Evolutionary conservation across 1,139 yeast species (phyloP).

Genomic region (Yamadazyma mexicana): DNA sequence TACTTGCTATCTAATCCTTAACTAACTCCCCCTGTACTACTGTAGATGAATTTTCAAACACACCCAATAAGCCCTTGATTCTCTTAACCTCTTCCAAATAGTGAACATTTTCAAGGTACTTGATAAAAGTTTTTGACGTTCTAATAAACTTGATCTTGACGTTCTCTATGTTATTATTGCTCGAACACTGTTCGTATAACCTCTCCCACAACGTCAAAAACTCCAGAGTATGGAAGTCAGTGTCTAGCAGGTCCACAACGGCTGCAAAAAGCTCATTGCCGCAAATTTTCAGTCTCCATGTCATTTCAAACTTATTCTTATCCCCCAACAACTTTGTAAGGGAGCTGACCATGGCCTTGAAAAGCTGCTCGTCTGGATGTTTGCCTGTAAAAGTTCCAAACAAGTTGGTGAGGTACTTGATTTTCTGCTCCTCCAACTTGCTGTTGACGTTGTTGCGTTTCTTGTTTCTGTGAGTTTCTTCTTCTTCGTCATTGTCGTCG

Average conservation of each 20-base stretch:
- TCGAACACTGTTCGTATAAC: conserved; percentile 33
- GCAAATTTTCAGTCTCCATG: conserved; percentile 61
- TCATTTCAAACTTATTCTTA: conserved; percentile 32
- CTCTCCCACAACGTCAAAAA: conserved; percentile 24
- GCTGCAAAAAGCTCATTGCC: conserved; percentile 36
- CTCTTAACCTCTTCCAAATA: conserved; percentile 14
- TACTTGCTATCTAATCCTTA: conserved; percentile 1
- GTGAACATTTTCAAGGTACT: conserved; percentile 16
- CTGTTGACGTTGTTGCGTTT: conserved; percentile 13
- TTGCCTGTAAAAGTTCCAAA: conserved; percentile 26
- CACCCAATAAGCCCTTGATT: conserved; percentile 24
- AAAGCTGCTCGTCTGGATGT: conserved; percentile 19
- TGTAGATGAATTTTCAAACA: conserved; percentile 32
- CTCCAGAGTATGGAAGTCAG: conserved; percentile 11
- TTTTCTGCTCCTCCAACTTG: conserved; percentile 39
- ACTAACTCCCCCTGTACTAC: conserved; percentile 31
- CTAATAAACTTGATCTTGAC: conserved; percentile 55
- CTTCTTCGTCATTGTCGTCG: conserved; percentile 30
- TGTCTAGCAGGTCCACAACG: conserved; percentile 13
- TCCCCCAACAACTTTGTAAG: conserved; percentile 22
- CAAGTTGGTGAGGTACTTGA: conserved; percentile 32
- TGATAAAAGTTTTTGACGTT: conserved; percentile 24
- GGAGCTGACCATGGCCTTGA: conserved; percentile 25
- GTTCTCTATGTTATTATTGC: conserved; percentile 55
- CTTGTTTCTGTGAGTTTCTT: conserved; percentile 12